These are phyloP conservation scores for Zychaea mexicana DNA, from an alignment of 371 early-diverging fungal genomes.

Conservation along the genomic window DNA sequence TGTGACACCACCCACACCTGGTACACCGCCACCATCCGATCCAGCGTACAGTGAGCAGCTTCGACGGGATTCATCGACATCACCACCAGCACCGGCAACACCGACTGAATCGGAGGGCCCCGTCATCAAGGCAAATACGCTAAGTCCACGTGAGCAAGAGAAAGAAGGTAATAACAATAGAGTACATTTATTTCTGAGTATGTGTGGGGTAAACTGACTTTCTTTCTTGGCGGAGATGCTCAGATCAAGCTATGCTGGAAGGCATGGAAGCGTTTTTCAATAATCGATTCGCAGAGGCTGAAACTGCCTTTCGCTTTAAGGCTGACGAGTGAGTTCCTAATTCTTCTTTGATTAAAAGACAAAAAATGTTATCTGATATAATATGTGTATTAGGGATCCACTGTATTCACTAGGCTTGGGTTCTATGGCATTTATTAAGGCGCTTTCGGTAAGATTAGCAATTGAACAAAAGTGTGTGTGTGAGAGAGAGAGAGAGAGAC, in stretches of 20 bases:
- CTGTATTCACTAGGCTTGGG: conserved; percentile 42
- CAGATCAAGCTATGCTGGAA: conserved; percentile 49
- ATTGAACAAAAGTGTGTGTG: background rate
- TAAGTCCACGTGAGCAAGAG: conserved; percentile 18
- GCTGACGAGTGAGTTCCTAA: conserved; percentile 22
- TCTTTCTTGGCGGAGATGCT: background rate
- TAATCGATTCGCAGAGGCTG: conserved; percentile 53
- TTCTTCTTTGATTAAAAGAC: no score
- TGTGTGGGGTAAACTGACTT: background rate
- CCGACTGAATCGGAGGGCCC: background rate
- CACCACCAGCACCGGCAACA: background rate
- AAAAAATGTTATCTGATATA: background rate
- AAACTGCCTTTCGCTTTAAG: conserved; percentile 21
- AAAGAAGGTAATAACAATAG: conserved; percentile 8
- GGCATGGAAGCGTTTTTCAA: conserved; percentile 53
- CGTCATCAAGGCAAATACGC: background rate
- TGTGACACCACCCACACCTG: conserved; percentile 48
- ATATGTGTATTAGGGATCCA: conserved; percentile 26
- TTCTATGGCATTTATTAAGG: conserved; percentile 40
- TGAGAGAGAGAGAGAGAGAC: background rate
- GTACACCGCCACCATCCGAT: conserved; percentile 21
- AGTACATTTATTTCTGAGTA: no score
- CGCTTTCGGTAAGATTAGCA: conserved; percentile 8
- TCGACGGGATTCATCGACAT: background rate
- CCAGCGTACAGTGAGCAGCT: conserved; percentile 10